Evolutionary conservation across 495 filamentous ascomycete genomes (phyloP), one percentile per base, ranked within the genome.

Genomic region (Daldinia concentrica): DNA sequence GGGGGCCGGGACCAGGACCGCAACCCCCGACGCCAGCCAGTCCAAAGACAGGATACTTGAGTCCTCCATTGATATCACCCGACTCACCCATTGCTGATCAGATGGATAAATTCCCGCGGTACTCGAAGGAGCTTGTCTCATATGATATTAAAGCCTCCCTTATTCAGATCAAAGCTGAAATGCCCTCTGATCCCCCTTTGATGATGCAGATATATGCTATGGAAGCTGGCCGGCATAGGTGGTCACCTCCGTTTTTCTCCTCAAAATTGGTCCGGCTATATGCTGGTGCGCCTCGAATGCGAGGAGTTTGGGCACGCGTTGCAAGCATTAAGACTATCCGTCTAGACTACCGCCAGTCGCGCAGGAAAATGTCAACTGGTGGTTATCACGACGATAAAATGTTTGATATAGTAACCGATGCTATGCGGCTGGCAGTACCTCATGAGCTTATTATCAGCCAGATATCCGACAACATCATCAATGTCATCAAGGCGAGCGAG

Each of bases 371-470:
- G 24, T 88, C 89, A 15, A 79, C 78, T 12, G 84, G 83, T 0
- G 85, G 77, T 6, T 67, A 91, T 45, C 80, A 85, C 0, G 90
- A 95, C 50, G 93, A 98, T 61, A 91, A 87, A 62, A 92, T 93
- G 45, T 87, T 98, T 62, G 95, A 99, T 77, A 74, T 98, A 14
- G 89, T 86, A 66, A 86, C 90, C 1, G 95, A 98, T 72, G 94
- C 93, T 32, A 92, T 98, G 64, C 88, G 95, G 27, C 54, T 98
- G 45, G 93, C 90, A 2, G 92, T 98, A 48, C 95, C 95, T n/a
- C 94, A 98, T 81, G 93, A 97, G 71, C 86, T 98, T 78, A 88
- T 97, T 3, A 85, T 98, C 70, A 91, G 97, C 79, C 90, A 91
- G 69, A 89, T 99, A 62, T 90, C 95, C 12, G 95, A 99, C 78